Evolutionary conservation across 2,329 filamentous ascomycete genomes (phyloP).

Genomic region (Erysiphe neolycopersici): DNA sequence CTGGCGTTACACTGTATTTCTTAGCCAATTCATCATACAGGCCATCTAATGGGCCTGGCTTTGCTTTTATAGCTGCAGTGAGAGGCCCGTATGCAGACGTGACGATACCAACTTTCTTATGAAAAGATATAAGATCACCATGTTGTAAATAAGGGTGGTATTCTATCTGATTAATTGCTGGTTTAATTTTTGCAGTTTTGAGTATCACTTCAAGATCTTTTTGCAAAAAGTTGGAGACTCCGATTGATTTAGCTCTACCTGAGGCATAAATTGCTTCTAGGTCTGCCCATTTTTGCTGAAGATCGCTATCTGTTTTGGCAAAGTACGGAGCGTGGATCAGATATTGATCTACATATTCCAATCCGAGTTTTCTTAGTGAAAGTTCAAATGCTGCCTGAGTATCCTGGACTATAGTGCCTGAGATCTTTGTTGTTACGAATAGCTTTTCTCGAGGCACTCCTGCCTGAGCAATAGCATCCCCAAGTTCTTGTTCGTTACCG

Average conservation of each 20-base stretch:
- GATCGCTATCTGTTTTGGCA: slow-evolving; percentile 19
- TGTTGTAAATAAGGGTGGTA: slow-evolving; percentile 53
- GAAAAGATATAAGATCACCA: slow-evolving; percentile 28
- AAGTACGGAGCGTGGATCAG: slow-evolving; percentile 32
- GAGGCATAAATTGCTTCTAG: slow-evolving; percentile 38
- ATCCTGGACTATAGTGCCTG: slow-evolving; percentile 12
- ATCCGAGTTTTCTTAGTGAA: slow-evolving; percentile 31
- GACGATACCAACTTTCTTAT: slow-evolving; percentile 28
- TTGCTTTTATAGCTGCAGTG: slow-evolving; percentile 21
- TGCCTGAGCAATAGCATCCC: slow-evolving; percentile 39
- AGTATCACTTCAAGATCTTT: slow-evolving; percentile 28
- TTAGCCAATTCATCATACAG: slow-evolving; percentile 23
- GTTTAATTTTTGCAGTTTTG: slow-evolving; percentile 30
- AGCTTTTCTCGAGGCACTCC: slow-evolving; percentile 39
- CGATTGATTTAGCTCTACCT: slow-evolving; percentile 41
- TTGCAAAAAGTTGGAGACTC: slow-evolving; percentile 47
- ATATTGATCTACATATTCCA: slow-evolving; percentile 50
- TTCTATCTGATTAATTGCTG: slow-evolving; percentile 59
- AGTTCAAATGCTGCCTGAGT: slow-evolving; percentile 23
- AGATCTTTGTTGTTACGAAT: slow-evolving; percentile 37
- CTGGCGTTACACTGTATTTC: slow-evolving; percentile 30
- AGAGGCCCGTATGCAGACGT: slow-evolving; percentile 29
- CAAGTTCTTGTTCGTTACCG: slow-evolving; percentile 42
- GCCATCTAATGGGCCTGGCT: slow-evolving; percentile 25
- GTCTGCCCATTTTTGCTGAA: slow-evolving; percentile 33